Conservation (phyloP, 2,329 filamentous ascomycete species). For the Neurospora sp. region DNA sequence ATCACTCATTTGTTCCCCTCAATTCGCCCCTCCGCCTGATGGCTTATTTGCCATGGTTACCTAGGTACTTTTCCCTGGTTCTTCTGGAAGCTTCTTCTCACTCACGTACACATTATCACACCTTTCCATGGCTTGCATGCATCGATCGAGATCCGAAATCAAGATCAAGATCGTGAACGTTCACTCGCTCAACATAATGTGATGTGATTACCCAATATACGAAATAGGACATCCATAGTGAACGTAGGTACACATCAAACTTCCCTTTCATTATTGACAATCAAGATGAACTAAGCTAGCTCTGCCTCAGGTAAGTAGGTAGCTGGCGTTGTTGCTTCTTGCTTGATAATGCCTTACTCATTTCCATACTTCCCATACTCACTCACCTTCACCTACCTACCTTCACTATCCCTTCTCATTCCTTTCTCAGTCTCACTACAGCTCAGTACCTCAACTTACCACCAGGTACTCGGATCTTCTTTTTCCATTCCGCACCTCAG, state of each 20-base stretch:
- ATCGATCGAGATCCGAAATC: background rate
- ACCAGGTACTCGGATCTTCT: background rate
- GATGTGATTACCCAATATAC: background rate
- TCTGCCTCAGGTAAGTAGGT: too few relatives aligned
- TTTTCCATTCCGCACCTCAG: too few relatives aligned
- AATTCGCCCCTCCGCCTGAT: too few relatives aligned
- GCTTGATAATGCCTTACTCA: background rate
- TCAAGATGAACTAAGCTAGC: too few relatives aligned
- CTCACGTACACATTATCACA: background rate
- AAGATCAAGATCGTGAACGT: background rate
- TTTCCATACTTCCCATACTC: too few relatives aligned
- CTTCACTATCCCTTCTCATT: background rate
- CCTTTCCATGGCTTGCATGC: background rate
- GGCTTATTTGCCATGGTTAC: too few relatives aligned
- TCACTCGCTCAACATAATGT: background rate
- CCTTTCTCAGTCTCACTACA: background rate
- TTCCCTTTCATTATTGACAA: too few relatives aligned
- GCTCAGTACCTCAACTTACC: background rate
- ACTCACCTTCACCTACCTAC: too few relatives aligned
- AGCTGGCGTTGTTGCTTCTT: background rate
- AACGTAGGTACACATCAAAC: too few relatives aligned
- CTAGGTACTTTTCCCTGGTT: background rate
- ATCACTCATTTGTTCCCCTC: too few relatives aligned
- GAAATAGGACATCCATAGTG: too few relatives aligned
- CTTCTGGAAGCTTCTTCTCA: background rate